Evolutionary conservation across 2,329 filamentous ascomycete species (phyloP).

Genomic region (Penicillium sp.): DNA sequence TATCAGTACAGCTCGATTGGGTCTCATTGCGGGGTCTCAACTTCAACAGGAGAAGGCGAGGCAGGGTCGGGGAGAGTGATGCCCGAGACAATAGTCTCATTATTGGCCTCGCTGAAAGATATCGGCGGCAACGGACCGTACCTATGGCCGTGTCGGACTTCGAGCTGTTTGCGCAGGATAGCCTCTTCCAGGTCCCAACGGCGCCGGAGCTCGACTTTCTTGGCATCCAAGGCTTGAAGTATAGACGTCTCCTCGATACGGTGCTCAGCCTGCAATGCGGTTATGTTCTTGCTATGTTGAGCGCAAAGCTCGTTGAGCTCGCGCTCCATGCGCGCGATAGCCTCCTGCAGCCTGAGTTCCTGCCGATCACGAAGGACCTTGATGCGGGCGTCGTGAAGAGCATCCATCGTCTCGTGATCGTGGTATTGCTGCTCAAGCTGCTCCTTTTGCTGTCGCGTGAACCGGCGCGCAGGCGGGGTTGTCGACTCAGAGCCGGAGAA

Average conservation of each 20-base stretch:
- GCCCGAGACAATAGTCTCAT: constrained; percentile 34
- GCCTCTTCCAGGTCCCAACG: constrained; percentile 48
- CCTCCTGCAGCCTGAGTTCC: constrained; percentile 44
- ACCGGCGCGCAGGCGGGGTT: constrained; percentile 34
- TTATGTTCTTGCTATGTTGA: constrained; percentile 35
- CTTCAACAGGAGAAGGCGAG: constrained; percentile 1
- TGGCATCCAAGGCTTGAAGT: constrained; percentile 36
- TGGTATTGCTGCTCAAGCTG: constrained; percentile 49
- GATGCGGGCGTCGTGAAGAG: constrained; percentile 47
- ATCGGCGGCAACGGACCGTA: constrained; percentile 45
- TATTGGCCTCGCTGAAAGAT: constrained; percentile 32
- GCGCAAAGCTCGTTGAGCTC: constrained; percentile 41
- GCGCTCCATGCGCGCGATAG: constrained; percentile 41
- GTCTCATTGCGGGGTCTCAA: not conserved
- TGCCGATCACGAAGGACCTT: constrained; percentile 52
- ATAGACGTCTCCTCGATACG: constrained; percentile 36
- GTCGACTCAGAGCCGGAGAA: constrained; percentile 22
- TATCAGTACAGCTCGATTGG: not conserved
- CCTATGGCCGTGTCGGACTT: constrained; percentile 36
- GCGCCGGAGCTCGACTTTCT: constrained; percentile 37
- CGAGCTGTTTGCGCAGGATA: constrained; percentile 43
- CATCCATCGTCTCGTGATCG: constrained; percentile 46
- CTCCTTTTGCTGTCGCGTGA: constrained; percentile 46
- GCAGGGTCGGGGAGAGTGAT: constrained; percentile 28
- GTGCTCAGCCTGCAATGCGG: constrained; percentile 39